A percentile compares a stretch with the other conserved stretches of the same genome.
These are phyloP conservation scores for Lepiota brunneoincarnata DNA, from an alignment of 768 basidiomycete species.

Conservation along the genomic window DNA sequence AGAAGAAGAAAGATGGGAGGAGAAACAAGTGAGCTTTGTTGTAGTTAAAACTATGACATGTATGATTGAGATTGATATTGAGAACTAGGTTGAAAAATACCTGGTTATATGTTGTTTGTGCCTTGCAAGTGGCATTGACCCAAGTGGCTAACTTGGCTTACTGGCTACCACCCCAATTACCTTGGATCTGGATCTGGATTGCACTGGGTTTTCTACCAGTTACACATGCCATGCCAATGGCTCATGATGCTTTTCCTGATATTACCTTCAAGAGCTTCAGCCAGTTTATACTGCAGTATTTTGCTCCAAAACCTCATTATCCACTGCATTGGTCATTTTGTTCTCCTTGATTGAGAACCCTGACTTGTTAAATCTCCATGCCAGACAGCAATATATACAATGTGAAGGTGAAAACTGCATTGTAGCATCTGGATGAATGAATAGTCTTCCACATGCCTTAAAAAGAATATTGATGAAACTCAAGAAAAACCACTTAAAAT, in stretches of 20 bases:
- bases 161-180: too few species aligned
- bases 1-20: too few species aligned
- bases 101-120: too few species aligned
- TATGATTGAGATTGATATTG: too few species aligned
- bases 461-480: not conserved
- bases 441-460: not conserved
- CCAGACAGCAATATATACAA: not conserved
- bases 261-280: constrained; percentile 16
- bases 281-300: constrained; percentile 13
- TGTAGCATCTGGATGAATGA: not conserved
- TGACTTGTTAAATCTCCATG: constrained; percentile 18
- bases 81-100: too few species aligned
- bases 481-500: too few species aligned
- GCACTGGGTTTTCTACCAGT: not conserved
- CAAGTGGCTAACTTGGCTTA: too few species aligned
- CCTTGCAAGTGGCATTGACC: too few species aligned
- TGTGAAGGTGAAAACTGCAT: not conserved
- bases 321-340: constrained; percentile 15
- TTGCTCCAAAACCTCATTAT: constrained; percentile 14
- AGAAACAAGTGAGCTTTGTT: too few species aligned
- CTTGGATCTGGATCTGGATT: not conserved
- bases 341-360: constrained; percentile 18
- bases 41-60: too few species aligned
- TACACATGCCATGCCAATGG: not conserved
- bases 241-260: constrained; percentile 12